phyloP scores from a whole-genome alignment of 129 eudicot species.

The Smallanthus sonchifolius region DNA sequence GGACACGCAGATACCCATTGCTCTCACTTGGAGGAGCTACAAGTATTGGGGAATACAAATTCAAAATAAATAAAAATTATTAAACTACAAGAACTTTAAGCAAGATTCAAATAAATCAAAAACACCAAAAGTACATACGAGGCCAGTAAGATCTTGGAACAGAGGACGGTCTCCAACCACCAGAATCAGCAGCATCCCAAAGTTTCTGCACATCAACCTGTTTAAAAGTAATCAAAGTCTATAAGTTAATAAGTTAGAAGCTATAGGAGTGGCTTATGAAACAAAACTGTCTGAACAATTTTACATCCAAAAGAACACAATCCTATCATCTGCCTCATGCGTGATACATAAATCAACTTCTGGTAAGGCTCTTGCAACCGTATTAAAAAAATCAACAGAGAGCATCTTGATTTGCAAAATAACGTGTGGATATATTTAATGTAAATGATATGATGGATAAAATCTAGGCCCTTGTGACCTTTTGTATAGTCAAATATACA shows the following conservation, averaged over 20 bases:
- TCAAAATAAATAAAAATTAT: not conserved
- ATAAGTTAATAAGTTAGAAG: not conserved
- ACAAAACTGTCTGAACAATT: not conserved
- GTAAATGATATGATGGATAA: not conserved
- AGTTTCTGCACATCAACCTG: constrained; percentile 67
- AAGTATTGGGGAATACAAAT: not conserved
- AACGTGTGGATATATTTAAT: not conserved
- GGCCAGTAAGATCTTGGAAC: constrained; percentile 90
- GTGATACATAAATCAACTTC: constrained; percentile 1
- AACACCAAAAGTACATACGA: constrained; percentile 40
- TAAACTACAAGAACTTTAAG: constrained; percentile 10
- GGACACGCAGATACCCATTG: constrained; percentile 92
- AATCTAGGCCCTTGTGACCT: not conserved
- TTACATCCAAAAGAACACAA: not conserved
- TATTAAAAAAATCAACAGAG: not conserved
- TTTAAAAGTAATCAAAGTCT: constrained; percentile 8
- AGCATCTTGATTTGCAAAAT: constrained; percentile 1
- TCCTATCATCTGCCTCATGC: not conserved
- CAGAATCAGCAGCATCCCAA: constrained; percentile 83
- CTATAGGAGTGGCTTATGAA: not conserved
- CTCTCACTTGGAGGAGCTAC: constrained; percentile 84
- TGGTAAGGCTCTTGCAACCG: constrained; percentile 4
- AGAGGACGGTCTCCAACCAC: constrained; percentile 90
- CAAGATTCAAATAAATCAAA: not conserved
- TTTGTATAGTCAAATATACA: not conserved